Conservation (phyloP, 139 green algal genomes). For the Mesostigma viride region DNA sequence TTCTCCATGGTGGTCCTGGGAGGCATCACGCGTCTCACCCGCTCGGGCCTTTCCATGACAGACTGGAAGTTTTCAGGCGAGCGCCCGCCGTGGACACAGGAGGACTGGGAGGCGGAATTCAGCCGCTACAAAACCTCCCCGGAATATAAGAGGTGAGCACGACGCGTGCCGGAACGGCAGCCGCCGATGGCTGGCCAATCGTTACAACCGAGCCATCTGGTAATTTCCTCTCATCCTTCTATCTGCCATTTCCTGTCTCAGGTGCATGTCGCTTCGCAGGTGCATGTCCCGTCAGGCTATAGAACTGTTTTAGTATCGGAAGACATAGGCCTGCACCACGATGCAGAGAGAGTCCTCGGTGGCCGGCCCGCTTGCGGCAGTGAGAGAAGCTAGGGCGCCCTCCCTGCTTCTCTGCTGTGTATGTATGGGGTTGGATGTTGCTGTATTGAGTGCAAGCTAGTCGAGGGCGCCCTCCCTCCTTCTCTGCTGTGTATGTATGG, state of each 20-base stretch:
- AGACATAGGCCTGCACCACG: no score
- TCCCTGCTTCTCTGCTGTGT: no score
- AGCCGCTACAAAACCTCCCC: constrained; percentile 76
- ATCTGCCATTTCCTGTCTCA: background rate
- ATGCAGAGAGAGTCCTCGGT: no score
- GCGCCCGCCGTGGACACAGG: constrained; percentile 37
- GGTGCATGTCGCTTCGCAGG: no score
- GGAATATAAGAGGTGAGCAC: constrained; percentile 68
- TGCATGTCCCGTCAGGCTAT: no score
- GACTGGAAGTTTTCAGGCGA: constrained; percentile 95
- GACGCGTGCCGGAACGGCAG: background rate
- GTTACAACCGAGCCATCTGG: background rate
- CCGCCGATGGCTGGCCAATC: background rate
- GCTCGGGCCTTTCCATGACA: constrained; percentile 95
- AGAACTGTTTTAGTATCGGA: no score
- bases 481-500: no score
- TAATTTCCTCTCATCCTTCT: background rate
- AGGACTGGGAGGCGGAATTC: constrained; percentile 69
- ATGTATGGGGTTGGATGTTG: no score
- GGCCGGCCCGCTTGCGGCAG: no score
- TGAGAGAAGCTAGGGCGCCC: no score
- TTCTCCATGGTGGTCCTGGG: constrained; percentile 91
- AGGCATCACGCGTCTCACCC: constrained; percentile 85
- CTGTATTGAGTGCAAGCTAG: no score
- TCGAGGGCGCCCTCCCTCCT: no score